phyloP scores from a whole-genome alignment of 805 yeast species.

The Candida morakotiae region DNA sequence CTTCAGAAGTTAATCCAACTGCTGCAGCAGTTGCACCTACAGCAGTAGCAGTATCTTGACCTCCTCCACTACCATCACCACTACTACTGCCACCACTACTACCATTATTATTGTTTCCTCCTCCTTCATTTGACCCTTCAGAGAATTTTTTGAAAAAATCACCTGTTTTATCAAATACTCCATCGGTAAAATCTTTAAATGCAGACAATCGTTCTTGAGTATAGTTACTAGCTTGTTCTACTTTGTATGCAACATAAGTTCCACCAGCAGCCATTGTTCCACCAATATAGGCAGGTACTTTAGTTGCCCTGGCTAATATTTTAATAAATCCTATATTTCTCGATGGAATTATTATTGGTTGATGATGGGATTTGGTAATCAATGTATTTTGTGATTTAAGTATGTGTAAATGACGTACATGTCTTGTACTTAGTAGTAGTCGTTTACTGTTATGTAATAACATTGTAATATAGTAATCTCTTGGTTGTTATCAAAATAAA shows the following conservation, averaged over 20 bases:
- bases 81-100: slow-evolving; percentile 15
- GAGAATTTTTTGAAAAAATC: slow-evolving; percentile 37
- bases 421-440: slow-evolving; percentile 4
- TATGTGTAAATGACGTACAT: slow-evolving; percentile 1
- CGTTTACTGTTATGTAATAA: slow-evolving; percentile 2
- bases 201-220: slow-evolving; percentile 63
- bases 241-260: slow-evolving; percentile 85
- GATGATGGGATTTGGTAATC: neutral
- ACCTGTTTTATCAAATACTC: slow-evolving; percentile 45
- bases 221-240: slow-evolving; percentile 76
- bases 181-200: slow-evolving; percentile 59
- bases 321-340: slow-evolving; percentile 39
- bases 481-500: neutral
- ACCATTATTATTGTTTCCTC: slow-evolving; percentile 23
- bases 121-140: slow-evolving; percentile 16
- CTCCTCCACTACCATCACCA: slow-evolving; percentile 24
- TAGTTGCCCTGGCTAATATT: slow-evolving; percentile 49
- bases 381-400: neutral
- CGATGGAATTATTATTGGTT: slow-evolving; percentile 1
- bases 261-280: slow-evolving; percentile 94
- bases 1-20: slow-evolving; percentile 35
- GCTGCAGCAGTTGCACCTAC: slow-evolving; percentile 57
- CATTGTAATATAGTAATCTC: too few species aligned
- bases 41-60: slow-evolving; percentile 32
- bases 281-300: slow-evolving; percentile 79